Evolutionary conservation across 1,284 basidiomycete species (phyloP).

Genomic region (Papiliotrema flavescens): DNA sequence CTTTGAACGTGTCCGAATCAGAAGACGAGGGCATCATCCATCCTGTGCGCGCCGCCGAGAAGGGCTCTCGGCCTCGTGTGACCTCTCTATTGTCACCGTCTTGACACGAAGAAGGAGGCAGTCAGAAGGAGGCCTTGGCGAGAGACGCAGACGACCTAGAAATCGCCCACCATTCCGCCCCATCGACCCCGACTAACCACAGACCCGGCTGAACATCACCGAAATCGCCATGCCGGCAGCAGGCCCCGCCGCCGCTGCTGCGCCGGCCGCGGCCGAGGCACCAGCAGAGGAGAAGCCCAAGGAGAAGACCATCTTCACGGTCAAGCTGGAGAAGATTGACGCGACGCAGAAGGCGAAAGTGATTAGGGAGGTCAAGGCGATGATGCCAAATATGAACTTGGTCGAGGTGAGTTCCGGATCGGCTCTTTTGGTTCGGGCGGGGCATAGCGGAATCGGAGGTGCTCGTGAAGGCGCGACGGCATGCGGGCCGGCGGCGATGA

Average conservation of each 20-base stretch:
- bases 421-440: background rate
- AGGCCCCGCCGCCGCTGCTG: constrained; percentile 57
- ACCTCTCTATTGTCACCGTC: no score
- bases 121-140: no score
- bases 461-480: no score
- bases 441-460: no score
- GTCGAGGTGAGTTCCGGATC: constrained; percentile 76
- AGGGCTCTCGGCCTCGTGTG: no score
- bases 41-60: no score
- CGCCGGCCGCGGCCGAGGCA: constrained; percentile 61
- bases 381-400: constrained; percentile 89
- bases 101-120: no score
- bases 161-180: no score
- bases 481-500: no score
- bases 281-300: constrained; percentile 81
- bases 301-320: constrained; percentile 97
- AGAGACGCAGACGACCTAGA: no score
- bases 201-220: constrained; percentile 94
- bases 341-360: constrained; percentile 90
- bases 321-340: constrained; percentile 91
- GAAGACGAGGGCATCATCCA: no score
- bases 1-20: no score
- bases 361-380: constrained; percentile 94
- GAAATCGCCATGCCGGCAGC: constrained; percentile 92
- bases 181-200: background rate